Evolutionary conservation across 163 green algal species (phyloP).

Genomic region (Coccomyxa subellipsoidea): DNA sequence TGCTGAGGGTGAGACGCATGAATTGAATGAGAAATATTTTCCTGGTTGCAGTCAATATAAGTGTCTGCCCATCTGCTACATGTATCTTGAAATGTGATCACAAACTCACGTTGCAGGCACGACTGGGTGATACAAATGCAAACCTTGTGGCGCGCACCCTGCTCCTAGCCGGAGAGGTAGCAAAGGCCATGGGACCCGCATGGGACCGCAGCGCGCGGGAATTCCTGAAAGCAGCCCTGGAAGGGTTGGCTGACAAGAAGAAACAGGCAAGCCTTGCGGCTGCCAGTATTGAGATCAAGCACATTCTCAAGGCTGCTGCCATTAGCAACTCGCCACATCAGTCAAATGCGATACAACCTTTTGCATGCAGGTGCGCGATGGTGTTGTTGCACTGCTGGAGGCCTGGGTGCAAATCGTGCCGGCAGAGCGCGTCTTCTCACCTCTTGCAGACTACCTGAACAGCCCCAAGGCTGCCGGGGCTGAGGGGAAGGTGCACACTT

Average conservation of each 20-base stretch:
- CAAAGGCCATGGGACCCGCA: slow-evolving; percentile 66
- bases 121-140: slow-evolving; percentile 89
- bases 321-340: too few species aligned
- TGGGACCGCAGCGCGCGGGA: slow-evolving; percentile 62
- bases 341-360: too few species aligned
- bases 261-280: slow-evolving; percentile 43
- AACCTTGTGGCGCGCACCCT: slow-evolving; percentile 82
- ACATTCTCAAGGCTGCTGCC: too few species aligned
- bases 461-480: slow-evolving; percentile 48
- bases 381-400: slow-evolving; percentile 76
- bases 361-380: slow-evolving; percentile 62
- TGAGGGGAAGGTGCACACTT: slow-evolving; percentile 44
- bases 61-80: too few species aligned
- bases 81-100: too few species aligned
- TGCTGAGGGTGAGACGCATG: slow-evolving; percentile 74
- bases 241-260: slow-evolving; percentile 80
- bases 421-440: slow-evolving; percentile 35
- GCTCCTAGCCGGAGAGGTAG: slow-evolving; percentile 67
- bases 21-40: too few species aligned
- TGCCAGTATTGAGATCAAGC: neutral
- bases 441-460: slow-evolving; percentile 33
- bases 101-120: slow-evolving; percentile 28
- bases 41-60: too few species aligned
- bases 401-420: slow-evolving; percentile 52
- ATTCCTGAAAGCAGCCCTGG: slow-evolving; percentile 63